phyloP scores from a whole-genome alignment of 768 basidiomycete species.

The Mycena vulgaris region DNA sequence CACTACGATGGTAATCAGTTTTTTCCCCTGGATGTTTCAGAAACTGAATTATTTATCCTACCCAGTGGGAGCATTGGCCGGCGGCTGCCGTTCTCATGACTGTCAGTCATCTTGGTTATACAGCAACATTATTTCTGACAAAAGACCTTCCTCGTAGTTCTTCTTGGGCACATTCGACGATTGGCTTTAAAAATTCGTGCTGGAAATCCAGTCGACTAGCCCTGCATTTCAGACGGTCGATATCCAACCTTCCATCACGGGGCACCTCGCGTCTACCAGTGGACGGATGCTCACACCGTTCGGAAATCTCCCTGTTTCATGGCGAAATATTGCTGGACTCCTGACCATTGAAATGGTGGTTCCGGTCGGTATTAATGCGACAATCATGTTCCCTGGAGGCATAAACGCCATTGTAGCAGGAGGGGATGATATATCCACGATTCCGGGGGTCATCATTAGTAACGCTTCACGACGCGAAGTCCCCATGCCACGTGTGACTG shows the following conservation, averaged over 20 bases:
- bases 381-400: constrained; percentile 32
- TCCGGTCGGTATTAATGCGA: constrained; percentile 46
- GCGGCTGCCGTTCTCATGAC: constrained; percentile 47
- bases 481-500: constrained; percentile 4
- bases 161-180: constrained; percentile 51
- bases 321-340: constrained; percentile 27
- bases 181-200: constrained; percentile 46
- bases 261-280: no score
- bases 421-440: no score
- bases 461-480: neutral
- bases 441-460: neutral
- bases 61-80: constrained; percentile 50
- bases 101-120: constrained; percentile 26
- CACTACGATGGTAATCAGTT: constrained; percentile 43
- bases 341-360: constrained; percentile 37
- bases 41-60: neutral
- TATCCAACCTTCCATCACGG: constrained; percentile 42
- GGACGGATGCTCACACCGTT: no score
- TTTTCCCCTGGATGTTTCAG: neutral
- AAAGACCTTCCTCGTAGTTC: constrained; percentile 26
- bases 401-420: neutral
- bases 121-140: neutral
- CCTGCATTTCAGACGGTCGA: constrained; percentile 43
- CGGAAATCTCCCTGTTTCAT: no score
- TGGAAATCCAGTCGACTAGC: constrained; percentile 43